These are phyloP conservation scores for Chrysopogon serrulatus DNA, from an alignment of 176 grass and related monocot genomes.

Conservation along the genomic window DNA sequence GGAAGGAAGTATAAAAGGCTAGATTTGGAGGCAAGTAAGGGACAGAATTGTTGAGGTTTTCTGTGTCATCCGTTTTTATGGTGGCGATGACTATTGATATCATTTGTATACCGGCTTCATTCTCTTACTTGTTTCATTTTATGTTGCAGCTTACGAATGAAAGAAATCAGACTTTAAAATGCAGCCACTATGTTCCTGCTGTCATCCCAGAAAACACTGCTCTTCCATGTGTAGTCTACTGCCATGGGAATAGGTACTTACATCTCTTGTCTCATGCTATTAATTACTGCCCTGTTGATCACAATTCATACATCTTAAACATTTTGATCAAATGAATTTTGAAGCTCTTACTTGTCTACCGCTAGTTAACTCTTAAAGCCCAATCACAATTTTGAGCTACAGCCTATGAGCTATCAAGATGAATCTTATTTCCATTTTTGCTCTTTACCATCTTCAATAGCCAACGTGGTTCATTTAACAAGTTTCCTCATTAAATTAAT, in stretches of 20 bases:
- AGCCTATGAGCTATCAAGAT: constrained; percentile 4
- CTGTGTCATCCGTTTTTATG: constrained; percentile 25
- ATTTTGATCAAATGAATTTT: neutral
- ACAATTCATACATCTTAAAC: neutral
- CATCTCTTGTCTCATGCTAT: constrained; percentile 2
- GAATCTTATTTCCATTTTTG: constrained; percentile 7
- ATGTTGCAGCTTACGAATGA: constrained; percentile 74
- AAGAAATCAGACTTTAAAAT: constrained; percentile 86
- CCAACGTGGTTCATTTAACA: constrained; percentile 2
- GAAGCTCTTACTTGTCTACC: constrained; percentile 7
- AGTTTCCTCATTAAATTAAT: constrained; percentile 25
- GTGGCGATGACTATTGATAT: neutral
- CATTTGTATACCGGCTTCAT: constrained; percentile 20
- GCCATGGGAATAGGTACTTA: constrained; percentile 93
- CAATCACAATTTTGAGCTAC: neutral
- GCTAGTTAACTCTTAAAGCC: constrained; percentile 1
- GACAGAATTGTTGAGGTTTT: constrained; percentile 42
- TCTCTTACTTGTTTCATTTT: constrained; percentile 12
- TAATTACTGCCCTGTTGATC: neutral
- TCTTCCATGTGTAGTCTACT: constrained; percentile 98
- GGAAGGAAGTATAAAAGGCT: constrained; percentile 91
- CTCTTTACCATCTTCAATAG: neutral
- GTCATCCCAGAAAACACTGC: constrained; percentile 60
- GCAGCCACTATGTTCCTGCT: constrained; percentile 98
- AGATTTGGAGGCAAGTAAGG: constrained; percentile 99